Evolutionary conservation across 139 green algal genomes (phyloP).

Genomic region (Deuterostichococcus epilithicus): DNA sequence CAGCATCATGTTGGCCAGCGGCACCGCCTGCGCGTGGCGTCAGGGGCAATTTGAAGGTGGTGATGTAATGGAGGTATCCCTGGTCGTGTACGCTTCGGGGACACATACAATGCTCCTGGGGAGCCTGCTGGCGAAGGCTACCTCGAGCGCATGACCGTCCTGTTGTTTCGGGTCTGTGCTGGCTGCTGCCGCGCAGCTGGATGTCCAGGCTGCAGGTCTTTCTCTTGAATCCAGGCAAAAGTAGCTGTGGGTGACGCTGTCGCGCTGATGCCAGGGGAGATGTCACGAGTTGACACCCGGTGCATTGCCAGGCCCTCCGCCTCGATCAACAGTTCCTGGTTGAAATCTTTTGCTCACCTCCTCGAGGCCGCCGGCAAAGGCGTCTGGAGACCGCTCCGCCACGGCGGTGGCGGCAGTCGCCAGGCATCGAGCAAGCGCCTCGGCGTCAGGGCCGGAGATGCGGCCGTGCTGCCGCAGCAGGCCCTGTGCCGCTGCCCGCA

Average conservation of each 20-base stretch:
- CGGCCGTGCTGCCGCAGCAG: neutral
- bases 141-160: too few species aligned
- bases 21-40: neutral
- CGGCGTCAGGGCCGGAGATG: neutral
- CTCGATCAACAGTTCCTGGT: neutral
- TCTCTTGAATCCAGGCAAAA: conserved; percentile 6
- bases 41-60: too few species aligned
- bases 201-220: too few species aligned
- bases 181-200: too few species aligned
- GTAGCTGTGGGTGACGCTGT: neutral
- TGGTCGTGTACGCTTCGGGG: too few species aligned
- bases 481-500: neutral
- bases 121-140: too few species aligned
- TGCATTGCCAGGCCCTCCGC: neutral
- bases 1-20: neutral
- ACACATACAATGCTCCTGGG: too few species aligned
- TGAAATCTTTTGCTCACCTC: conserved; percentile 6
- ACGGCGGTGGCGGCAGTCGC: conserved; percentile 9
- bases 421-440: neutral
- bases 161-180: too few species aligned
- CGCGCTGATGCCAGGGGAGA: neutral
- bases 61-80: too few species aligned
- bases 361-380: conserved; percentile 2
- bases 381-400: conserved; percentile 1
- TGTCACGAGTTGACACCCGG: neutral